Evolutionary conservation across 2,329 filamentous ascomycete genomes (phyloP), one percentile per base, ranked within the genome.

Genomic region (Fusarium hostae): DNA sequence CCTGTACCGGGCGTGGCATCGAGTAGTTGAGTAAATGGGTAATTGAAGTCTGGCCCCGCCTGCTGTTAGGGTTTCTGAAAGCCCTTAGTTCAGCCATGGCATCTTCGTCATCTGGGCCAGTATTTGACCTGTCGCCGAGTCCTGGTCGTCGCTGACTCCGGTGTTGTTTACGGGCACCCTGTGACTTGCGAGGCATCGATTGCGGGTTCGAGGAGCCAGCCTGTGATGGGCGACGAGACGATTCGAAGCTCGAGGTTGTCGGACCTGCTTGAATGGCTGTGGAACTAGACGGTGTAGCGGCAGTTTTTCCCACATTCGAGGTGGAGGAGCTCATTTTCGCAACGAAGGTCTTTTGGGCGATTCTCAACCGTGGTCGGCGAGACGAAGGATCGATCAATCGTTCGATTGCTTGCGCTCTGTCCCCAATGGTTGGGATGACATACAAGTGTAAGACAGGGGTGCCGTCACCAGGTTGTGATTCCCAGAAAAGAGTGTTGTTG

Each of bases 21-120:
- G 92, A 90, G 82, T 98, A 97, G 84, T 95, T 95, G 87, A 99
- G 93, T 63, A 99, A 84, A 82, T 99, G 96, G 43, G 96, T 98
- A 79, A 99, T 99, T 77, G 94, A 97, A 59, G 94, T 98, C 82
- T 98, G 95, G 59, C 96, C 96, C 77, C 96, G 94, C 65, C 96
- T 91, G 78, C 87, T 88, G n/a, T 85, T 86, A 16, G 87, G 81
- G 72, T 89, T 89, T 63, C 86, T 84, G 63, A 89, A 81, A 24
- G 87, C 87, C 71, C 87, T 83, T 68, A 95, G 86, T 84, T 98
- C 94, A 72, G 90, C 94, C 88, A 97, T 91, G 76, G 89, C 90
- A 88, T 97, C 94, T 84, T 97, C 94, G 84, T 95, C 91, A 79
- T 92, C 88, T 74, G 92, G 70, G 12, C 76, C 73, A 28, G 74